Base-by-base conservation (phyloP, 2,329 filamentous ascomycete species). In the Xylariomycetidae sp. region DNA sequence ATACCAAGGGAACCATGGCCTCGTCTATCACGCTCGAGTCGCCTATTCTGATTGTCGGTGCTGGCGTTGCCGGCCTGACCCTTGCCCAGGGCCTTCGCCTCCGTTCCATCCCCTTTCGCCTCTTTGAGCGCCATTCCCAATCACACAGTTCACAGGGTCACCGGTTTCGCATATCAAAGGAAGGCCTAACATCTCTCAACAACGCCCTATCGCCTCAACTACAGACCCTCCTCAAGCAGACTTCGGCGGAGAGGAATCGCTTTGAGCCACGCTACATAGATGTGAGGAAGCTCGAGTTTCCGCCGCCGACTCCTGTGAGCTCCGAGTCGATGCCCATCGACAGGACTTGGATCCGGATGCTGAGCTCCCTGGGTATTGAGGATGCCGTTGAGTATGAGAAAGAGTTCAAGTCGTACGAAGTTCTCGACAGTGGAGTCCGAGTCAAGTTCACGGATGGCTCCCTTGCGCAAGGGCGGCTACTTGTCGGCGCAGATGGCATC, bases 21-120 rank as follows among this genome's bases (percentile, higher is more conserved):
- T 14, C 6, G 6, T 14, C 28, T 19, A 47, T 43, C 39, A 10
- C 36, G 31, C 19, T 31, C 17, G 33, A 42, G 23, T 27, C 22
- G 16, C 54, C 48, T 15, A 59, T 70, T 24, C 45, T 69, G 9
- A 55, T 55, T 16, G 45, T 56, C 28, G 66, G 66, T 9, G 65
- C 64, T 10, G 67, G 67, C 5, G 52, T 69, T 12, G 56, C 60
- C 10, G 67, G 65, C 5, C 54, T 69, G 9, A 58, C 59, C 0
- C 51, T 70, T 14, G 53, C 51, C 4, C 52, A 54, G 37, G 53
- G 51, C 17, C 35, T 55, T 10, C 49, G 53, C 13, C 46, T 50
- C 18, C 48, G 32, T n/a, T 54, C 48, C 4, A 31, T 56, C 17
- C 44, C 49, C 10, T 55, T 55, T 37, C 50, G 47, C 26, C 40